phyloP scores from a whole-genome alignment of 108 stramenopile species.

The Aurantiochytrium sp. region DNA sequence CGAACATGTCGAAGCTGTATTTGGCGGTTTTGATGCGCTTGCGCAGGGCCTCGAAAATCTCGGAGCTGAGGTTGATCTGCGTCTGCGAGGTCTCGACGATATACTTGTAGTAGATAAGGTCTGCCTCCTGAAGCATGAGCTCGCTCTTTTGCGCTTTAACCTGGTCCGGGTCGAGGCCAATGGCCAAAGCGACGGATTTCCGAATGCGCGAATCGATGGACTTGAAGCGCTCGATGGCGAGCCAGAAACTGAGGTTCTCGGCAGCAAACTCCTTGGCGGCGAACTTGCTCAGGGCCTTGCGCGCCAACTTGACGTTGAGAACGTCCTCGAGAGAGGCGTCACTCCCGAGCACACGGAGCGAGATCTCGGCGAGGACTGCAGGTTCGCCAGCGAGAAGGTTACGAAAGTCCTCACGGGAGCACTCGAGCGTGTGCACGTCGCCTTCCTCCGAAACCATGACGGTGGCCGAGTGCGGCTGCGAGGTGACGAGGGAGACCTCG shows the following conservation, averaged over 20 bases:
- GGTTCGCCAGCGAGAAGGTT: neutral
- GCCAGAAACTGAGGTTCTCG: neutral
- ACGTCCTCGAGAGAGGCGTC: neutral
- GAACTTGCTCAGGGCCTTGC: neutral
- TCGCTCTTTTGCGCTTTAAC: neutral
- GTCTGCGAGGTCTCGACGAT: neutral
- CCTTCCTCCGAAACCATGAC: neutral
- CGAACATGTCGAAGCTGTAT: neutral
- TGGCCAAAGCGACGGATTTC: neutral
- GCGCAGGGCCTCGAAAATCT: neutral
- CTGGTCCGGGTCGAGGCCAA: neutral
- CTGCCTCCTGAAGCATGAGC: neutral
- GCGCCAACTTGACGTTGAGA: neutral
- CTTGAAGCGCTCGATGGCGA: neutral
- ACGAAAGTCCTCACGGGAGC: neutral
- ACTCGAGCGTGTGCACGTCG: neutral
- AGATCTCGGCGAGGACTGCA: neutral
- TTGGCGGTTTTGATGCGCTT: neutral
- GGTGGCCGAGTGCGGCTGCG: neutral
- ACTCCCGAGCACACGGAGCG: neutral
- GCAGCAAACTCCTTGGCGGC: neutral
- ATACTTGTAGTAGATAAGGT: neutral
- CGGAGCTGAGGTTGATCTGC: neutral
- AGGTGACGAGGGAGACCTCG: slow-evolving; percentile 8
- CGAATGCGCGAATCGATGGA: neutral